Evolutionary conservation across 306 rosid species (phyloP), one percentile per base, ranked within the genome.

Genomic region (Glycine tomentella): DNA sequence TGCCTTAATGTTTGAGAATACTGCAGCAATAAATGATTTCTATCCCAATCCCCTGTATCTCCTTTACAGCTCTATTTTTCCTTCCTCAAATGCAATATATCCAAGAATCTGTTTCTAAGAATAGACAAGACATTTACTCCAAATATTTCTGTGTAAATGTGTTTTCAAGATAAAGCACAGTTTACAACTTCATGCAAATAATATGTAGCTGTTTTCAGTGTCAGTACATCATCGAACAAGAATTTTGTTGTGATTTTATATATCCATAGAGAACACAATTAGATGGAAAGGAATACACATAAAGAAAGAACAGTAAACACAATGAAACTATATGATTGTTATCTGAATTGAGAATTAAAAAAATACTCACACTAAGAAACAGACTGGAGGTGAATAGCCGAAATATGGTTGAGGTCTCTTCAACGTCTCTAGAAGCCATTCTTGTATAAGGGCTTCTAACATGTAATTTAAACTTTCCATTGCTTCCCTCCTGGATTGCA

Each of bases 341-440:
- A 62, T 7, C 52, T 67, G 53, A 79, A 40, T 46, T 70, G n/a
- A 48, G 82, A 25, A 61, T 53, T 67, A 31, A 56, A 65, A 9
- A 84, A 59, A 53, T 80, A 88, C 99, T 89, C 84, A 95, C 99
- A 84, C 98, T 95, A 76, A 95, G 96, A 82, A 88, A 66, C 79
- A 95, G 81, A 78, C 99, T 95, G 81, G 94, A 89, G 82, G 82
- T 75, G 69, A 95, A 95, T 62, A 91, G 94, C 71, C 97, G 89
- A 80, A 89, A 93, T 90, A 93, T 88, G 48, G 91, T 75, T 17
- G 90, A 72, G 48, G 91, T 82, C 86, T 90, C 98, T 81, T 78
- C 89, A 16, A 83, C 91, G 69, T 90, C 97, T 82, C 88, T 95
- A 48, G 97, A 90, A 72, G 91, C 84, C 93, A 90, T 90, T 85